phyloP scores from a whole-genome alignment of 2,329 filamentous ascomycete species.

The Beauveria sp. region DNA sequence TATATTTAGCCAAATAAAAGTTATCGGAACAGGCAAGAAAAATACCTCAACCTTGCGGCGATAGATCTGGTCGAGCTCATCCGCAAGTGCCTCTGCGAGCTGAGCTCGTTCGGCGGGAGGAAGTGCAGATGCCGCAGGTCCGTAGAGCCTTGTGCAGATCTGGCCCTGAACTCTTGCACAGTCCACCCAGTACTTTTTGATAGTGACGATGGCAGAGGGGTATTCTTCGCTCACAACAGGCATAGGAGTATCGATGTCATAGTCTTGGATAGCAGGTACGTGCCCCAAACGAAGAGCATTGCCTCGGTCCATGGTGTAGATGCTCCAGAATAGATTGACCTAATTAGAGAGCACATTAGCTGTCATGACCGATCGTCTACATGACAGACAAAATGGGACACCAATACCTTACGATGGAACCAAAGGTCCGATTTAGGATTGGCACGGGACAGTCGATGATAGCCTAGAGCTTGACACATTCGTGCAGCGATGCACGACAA shows the following conservation, averaged over 20 bases:
- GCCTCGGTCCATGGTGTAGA: slow-evolving; percentile 3
- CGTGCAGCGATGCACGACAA: background rate
- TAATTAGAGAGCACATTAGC: background rate
- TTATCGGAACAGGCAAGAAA: background rate
- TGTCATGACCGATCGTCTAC: background rate
- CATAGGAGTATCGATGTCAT: slow-evolving; percentile 6
- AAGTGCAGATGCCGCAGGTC: background rate
- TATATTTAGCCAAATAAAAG: background rate
- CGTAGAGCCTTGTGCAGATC: background rate
- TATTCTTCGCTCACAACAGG: background rate
- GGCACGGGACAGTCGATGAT: background rate
- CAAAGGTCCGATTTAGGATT: background rate
- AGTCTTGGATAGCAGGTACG: slow-evolving; percentile 1
- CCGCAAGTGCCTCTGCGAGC: background rate
- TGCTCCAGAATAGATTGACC: slow-evolving; percentile 5
- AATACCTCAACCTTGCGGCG: background rate
- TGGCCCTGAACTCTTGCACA: slow-evolving; percentile 2
- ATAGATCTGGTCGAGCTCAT: slow-evolving; percentile 2
- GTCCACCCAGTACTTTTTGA: slow-evolving; percentile 1
- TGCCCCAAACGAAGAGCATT: background rate
- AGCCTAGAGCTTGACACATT: slow-evolving; percentile 4
- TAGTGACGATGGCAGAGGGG: background rate
- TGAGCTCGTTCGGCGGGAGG: background rate
- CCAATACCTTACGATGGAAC: background rate
- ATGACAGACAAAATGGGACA: background rate